Evolutionary conservation across 225 moss, liverwort and hornwort species (phyloP).

Genomic region (Bryum argenteum): DNA sequence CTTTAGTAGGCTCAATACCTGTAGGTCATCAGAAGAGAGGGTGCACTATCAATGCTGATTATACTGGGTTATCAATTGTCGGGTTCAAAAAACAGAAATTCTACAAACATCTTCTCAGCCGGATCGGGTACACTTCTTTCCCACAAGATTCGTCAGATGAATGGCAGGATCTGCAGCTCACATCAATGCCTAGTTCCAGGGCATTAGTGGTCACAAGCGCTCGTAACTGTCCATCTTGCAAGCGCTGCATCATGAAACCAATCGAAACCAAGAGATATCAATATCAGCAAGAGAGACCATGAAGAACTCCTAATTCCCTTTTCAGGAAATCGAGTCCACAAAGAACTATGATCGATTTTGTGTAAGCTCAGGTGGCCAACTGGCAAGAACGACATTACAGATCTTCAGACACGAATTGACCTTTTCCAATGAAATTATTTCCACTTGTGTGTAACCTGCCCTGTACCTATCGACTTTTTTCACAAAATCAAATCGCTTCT

Average conservation of each 20-base stretch:
- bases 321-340: too few species aligned
- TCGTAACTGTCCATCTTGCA: constrained; percentile 47
- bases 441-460: constrained; percentile 50
- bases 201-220: constrained; percentile 59
- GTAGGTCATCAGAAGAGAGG: neutral
- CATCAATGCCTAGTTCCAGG: constrained; percentile 64
- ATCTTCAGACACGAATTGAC: constrained; percentile 13
- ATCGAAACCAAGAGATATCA: neutral
- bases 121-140: neutral
- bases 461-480: constrained; percentile 58
- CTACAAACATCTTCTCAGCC: neutral
- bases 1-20: too few species aligned
- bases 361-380: too few species aligned
- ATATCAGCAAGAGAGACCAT: neutral
- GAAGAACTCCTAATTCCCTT: too few species aligned
- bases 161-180: constrained; percentile 23
- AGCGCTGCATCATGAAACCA: constrained; percentile 40
- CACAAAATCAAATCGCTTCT: constrained; percentile 42
- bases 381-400: too few species aligned
- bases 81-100: too few species aligned
- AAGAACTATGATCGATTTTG: too few species aligned
- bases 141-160: neutral
- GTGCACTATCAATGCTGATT: constrained; percentile 1
- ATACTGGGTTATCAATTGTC: too few species aligned
- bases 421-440: constrained; percentile 48